Conservation (phyloP, 1,284 basidiomycete species). For the Apiotrichum brassicae region DNA sequence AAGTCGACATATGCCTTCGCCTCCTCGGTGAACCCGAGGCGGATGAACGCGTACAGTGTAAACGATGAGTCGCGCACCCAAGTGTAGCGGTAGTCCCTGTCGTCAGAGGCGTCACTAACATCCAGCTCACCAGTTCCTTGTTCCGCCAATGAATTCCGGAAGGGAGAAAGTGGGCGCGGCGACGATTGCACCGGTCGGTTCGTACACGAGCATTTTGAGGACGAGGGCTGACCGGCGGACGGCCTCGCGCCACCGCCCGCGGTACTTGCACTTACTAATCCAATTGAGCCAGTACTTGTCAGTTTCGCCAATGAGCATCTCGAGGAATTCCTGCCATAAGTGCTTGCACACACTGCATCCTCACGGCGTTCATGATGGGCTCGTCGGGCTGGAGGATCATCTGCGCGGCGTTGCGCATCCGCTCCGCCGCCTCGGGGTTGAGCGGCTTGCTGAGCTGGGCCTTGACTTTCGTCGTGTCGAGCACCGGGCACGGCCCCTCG, state of each 20-base stretch:
- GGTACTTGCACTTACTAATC: conserved; percentile 64
- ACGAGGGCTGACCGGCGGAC: conserved; percentile 83
- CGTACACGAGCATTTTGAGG: conserved; percentile 47
- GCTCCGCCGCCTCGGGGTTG: conserved; percentile 52
- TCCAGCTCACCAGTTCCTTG: conserved; percentile 61
- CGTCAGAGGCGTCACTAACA: not conserved
- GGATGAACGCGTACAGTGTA: conserved; percentile 81
- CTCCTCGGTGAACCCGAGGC: conserved; percentile 84
- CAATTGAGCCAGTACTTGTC: conserved; percentile 78
- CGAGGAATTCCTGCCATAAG: conserved; percentile 20
- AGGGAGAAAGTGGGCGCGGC: conserved; percentile 89
- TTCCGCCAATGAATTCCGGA: conserved; percentile 82
- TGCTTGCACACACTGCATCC: conserved; percentile 2
- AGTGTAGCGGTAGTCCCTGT: conserved; percentile 44
- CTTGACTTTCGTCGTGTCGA: not conserved
- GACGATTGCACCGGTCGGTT: conserved; percentile 64
- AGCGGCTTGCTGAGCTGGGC: conserved; percentile 35
- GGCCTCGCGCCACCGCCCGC: conserved; percentile 87
- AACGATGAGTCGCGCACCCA: conserved; percentile 83
- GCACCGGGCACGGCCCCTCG: not conserved
- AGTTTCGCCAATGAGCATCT: conserved; percentile 51
- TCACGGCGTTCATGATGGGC: conserved; percentile 59
- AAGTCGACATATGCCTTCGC: conserved; percentile 69
- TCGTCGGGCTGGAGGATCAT: conserved; percentile 55
- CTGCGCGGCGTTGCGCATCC: conserved; percentile 52